Percentiles rank a stretch among this genome's conserved stretches.
Conservation (phyloP, 2,329 filamentous ascomycete genomes). For the Aspergillus calidoustus region DNA sequence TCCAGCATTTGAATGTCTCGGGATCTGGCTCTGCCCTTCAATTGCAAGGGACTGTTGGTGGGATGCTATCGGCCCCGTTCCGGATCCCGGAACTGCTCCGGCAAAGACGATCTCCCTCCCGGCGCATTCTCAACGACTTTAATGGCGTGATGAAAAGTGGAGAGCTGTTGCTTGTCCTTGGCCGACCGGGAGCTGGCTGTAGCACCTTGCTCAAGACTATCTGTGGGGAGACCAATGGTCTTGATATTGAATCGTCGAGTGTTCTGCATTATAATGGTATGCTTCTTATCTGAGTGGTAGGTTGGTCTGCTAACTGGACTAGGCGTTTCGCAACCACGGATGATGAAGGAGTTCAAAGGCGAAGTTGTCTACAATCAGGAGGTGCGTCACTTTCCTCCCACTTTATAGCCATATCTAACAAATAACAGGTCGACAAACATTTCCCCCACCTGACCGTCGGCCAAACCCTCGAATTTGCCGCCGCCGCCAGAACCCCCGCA, state of each 20-base stretch:
- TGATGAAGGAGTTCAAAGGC: slow-evolving; percentile 43
- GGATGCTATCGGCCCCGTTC: background rate
- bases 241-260: slow-evolving; percentile 69
- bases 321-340: slow-evolving; percentile 16
- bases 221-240: slow-evolving; percentile 74
- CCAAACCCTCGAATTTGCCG: slow-evolving; percentile 77
- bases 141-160: slow-evolving; percentile 38
- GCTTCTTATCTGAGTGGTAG: background rate
- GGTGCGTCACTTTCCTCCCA: slow-evolving; percentile 5
- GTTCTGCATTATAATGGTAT: slow-evolving; percentile 78
- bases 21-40: background rate
- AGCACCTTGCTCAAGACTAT: slow-evolving; percentile 78
- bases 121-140: slow-evolving; percentile 17
- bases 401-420: slow-evolving; percentile 68
- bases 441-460: slow-evolving; percentile 69
- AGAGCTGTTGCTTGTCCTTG: slow-evolving; percentile 58
- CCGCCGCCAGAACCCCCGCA: slow-evolving; percentile 33
- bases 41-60: background rate
- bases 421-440: slow-evolving; percentile 73
- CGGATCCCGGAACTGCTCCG: slow-evolving; percentile 4
- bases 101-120: background rate
- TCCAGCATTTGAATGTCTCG: background rate
- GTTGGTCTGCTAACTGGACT: background rate
- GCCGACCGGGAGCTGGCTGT: slow-evolving; percentile 58
- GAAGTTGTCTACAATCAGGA: slow-evolving; percentile 41